phyloP scores from a whole-genome alignment of 2,329 filamentous ascomycete species.

The Fusarium xyrophilum region DNA sequence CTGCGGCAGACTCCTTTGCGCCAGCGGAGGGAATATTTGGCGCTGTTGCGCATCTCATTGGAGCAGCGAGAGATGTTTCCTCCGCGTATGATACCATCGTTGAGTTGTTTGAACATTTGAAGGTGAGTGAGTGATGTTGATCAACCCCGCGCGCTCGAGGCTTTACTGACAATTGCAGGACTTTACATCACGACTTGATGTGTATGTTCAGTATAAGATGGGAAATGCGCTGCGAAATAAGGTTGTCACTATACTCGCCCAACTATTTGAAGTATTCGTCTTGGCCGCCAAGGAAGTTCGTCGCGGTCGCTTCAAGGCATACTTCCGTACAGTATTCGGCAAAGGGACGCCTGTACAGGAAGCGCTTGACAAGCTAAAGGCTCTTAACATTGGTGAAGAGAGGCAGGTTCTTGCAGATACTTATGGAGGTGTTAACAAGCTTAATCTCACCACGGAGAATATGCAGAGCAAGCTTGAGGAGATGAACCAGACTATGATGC shows the following conservation, averaged over 20 bases:
- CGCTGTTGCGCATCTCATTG: conserved; percentile 53
- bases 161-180: conserved; percentile 40
- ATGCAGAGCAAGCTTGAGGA: conserved; percentile 47
- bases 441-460: conserved; percentile 48
- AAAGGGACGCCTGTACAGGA: conserved; percentile 50
- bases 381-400: conserved; percentile 52
- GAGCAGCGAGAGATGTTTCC: conserved; percentile 54
- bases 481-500: conserved; percentile 47
- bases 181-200: conserved; percentile 51
- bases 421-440: conserved; percentile 47
- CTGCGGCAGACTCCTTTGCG: conserved; percentile 49
- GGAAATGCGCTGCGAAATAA: conserved; percentile 50
- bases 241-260: conserved; percentile 51
- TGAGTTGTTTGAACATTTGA: conserved; percentile 52
- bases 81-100: conserved; percentile 54
- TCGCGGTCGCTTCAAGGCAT: conserved; percentile 51
- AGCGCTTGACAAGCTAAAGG: conserved; percentile 50
- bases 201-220: conserved; percentile 51
- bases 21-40: conserved; percentile 52
- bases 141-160: conserved; percentile 22
- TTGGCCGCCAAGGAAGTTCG: conserved; percentile 52
- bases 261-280: conserved; percentile 55
- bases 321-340: conserved; percentile 51
- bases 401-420: conserved; percentile 55
- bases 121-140: conserved; percentile 42